Base-by-base conservation (phyloP, 768 basidiomycete genomes). In the Podaxis sp. region DNA sequence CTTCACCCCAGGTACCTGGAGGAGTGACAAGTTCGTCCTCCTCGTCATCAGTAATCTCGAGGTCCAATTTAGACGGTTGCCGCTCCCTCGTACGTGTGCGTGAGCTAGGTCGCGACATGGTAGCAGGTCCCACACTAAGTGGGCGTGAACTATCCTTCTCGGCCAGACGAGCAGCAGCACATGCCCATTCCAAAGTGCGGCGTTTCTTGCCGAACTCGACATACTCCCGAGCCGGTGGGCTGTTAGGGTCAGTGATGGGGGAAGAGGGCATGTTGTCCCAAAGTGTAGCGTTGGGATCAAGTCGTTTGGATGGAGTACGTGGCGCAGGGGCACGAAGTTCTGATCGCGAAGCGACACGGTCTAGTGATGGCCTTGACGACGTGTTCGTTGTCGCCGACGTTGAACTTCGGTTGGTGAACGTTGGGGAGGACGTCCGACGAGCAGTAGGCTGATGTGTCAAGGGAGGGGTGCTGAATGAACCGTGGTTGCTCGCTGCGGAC, bases 131-230 rank as follows among this genome's bases (percentile, higher is more conserved):
- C 6, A 56, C 54, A 25, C 53, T 54, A 25, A 59, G 54, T 33
- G 57, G 52, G 13, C 40, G 63, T 38, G 66, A 57, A 36, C 71
- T 74, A 49, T 77, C 76, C 66, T 80, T 85, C 38, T 80, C 83
- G 4, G 78, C 78, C 8, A 83, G 63, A 43, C 84, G 72, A 2
- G 83, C 83, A 24, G 84, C 84, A 2, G 87, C 87, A 72, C 89
- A 91, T 0, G 89, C 89, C 88, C 88, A 90, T 68, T 91, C 90
- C 60, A 91, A 75, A 12, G 88, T 87, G 47, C 76, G 73, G 33
- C 79, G 80, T 37, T 77, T 75, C 43, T 79, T 76, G 22, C 78
- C 80, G 56, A 82, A 80, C 25, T 80, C 80, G 65, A 83, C 75
- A 56, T 77, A 80, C 49, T 81, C 81, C 60, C 76, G 74, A 2